Percentiles rank a stretch among this genome's conserved stretches.
Conservation (phyloP, 176 grass and related monocot species). For the Triticum monococcum region DNA sequence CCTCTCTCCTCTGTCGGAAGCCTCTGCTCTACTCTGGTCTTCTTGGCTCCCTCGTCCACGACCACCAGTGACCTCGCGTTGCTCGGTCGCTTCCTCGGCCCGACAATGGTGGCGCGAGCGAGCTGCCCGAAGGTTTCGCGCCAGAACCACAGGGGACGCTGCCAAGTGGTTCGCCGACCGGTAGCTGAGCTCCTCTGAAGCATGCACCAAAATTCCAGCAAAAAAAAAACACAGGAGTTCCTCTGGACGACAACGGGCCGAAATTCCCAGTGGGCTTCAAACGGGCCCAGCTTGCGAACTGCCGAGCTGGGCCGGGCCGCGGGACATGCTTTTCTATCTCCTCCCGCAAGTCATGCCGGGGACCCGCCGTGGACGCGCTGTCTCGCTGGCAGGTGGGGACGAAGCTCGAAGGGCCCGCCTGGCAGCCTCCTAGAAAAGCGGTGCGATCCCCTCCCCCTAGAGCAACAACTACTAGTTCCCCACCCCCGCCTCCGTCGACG, state of each 20-base stretch:
- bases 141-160: background rate
- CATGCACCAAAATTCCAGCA: background rate
- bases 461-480: background rate
- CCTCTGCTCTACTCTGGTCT: background rate
- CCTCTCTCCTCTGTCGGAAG: no score
- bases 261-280: background rate
- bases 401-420: background rate
- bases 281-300: background rate
- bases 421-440: background rate
- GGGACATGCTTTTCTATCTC: background rate
- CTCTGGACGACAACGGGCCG: background rate
- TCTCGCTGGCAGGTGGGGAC: no score
- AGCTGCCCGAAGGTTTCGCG: conserved; percentile 20
- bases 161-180: conserved; percentile 24
- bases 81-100: background rate
- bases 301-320: background rate
- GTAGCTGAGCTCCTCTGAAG: background rate
- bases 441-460: background rate
- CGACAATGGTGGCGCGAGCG: conserved; percentile 14
- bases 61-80: background rate
- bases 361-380: background rate
- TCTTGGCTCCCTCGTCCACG: background rate
- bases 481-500: background rate
- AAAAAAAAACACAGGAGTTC: background rate
- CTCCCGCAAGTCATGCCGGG: background rate